Base-by-base conservation (phyloP, 129 eudicot species). In the Saposhnikovia divaricata region DNA sequence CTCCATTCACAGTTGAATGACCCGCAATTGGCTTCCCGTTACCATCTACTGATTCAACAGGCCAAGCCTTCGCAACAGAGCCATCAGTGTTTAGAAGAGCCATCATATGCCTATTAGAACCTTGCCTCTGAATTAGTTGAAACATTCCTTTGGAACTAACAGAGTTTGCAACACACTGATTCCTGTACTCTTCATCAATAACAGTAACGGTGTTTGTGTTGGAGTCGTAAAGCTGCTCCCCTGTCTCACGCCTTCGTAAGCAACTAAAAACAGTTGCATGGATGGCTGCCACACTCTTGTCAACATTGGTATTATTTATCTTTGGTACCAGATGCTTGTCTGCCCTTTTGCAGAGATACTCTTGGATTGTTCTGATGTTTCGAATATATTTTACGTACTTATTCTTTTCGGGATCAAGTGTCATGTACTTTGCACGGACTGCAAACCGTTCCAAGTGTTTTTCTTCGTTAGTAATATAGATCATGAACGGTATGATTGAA, bases 21-120 rank as follows among this genome's bases (percentile, higher is more conserved):
- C 83, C 88, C 47, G 71, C 6, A 69, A 85, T 79, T 44, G 87
- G 87, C 45, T 85, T 93, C 48, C 94, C 98, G 39, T 87, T 80
- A 78, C 72, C 81, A 75, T 88, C 97, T 39, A 83, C 80, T 28
- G 90, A 85, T 75, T 87, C 79, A 76, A 94, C 92, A 44, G 98
- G 97, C 98, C 98, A 93, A 42, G 97, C 98, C 86, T 91, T 93
- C 69, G 98, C 98, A 74, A 94, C 98, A 77, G 98, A 94, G 1
- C 98, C 98, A 55, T 94, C 98, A 48, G 85, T 81, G 27, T 94
- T 92, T 25, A 92, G 31, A 74, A 94, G 96, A 70, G 97, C 98
- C 98, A 93, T 93, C 88, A 93, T 77, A 76, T 84, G 87, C 81
- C 98, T 89, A 4, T 87, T 84, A 47, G 98, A 93, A 55, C 98